phyloP scores from a whole-genome alignment of 306 rosid species.

The Prunus fruticosa region DNA sequence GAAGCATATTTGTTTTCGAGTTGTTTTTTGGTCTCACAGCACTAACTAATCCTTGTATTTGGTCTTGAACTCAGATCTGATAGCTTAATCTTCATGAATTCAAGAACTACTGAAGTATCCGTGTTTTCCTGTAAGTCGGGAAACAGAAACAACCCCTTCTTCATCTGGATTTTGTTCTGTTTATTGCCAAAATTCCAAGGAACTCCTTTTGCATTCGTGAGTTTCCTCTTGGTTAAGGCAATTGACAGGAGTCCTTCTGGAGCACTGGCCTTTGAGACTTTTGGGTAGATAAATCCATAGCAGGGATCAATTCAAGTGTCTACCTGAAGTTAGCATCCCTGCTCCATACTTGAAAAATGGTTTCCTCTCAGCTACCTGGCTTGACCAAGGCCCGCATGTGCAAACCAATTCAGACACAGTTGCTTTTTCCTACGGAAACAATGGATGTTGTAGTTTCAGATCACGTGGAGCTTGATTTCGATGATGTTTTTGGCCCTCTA shows the following conservation, averaged over 20 bases:
- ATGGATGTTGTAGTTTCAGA: conserved; percentile 45
- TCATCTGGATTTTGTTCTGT: conserved; percentile 76
- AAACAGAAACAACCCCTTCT: conserved; percentile 82
- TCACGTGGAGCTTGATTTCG: conserved; percentile 79
- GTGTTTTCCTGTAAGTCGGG: conserved; percentile 94
- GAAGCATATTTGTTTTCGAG: background rate
- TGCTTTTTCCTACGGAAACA: conserved; percentile 43
- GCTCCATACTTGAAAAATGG: conserved; percentile 49
- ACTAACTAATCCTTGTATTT: background rate
- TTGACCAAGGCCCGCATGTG: conserved; percentile 32
- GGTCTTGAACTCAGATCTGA: conserved; percentile 47
- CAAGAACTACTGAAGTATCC: conserved; percentile 70
- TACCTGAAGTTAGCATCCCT: conserved; percentile 38
- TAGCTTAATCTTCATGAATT: conserved; percentile 92
- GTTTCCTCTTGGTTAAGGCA: conserved; percentile 74
- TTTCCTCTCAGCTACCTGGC: conserved; percentile 69
- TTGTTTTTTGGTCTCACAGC: background rate
- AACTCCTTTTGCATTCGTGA: conserved; percentile 69
- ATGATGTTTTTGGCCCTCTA: conserved; percentile 86
- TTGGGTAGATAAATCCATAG: conserved; percentile 35
- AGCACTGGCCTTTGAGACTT: conserved; percentile 31
- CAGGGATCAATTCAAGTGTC: conserved; percentile 23
- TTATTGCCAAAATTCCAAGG: conserved; percentile 83
- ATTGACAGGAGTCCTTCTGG: conserved; percentile 76
- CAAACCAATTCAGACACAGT: conserved; percentile 42